Conservation (phyloP, 75 land plant genomes). For the Pinus albicaulis region DNA sequence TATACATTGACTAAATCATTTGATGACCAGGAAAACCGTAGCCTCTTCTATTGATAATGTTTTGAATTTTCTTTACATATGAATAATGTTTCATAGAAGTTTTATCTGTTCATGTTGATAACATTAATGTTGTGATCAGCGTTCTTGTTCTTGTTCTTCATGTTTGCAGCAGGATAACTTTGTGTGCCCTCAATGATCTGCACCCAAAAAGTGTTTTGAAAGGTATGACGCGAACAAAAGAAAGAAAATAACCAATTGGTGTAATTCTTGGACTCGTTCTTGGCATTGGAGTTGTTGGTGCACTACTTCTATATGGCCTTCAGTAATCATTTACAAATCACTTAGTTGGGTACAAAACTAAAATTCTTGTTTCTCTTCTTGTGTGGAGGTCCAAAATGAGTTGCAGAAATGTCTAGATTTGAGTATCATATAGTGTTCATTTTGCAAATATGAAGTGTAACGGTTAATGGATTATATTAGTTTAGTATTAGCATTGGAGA, state of each 20-base stretch:
- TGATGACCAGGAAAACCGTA: too few species aligned
- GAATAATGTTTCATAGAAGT: too few species aligned
- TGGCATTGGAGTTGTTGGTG: conserved; percentile 79
- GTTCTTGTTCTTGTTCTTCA: too few species aligned
- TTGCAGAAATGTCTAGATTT: too few species aligned
- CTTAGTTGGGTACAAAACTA: too few species aligned
- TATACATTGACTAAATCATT: conserved; percentile 83
- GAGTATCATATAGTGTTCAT: too few species aligned
- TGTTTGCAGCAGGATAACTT: conserved; percentile 85
- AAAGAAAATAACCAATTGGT: conserved; percentile 76
- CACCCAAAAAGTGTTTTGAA: conserved; percentile 96
- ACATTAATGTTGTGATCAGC: too few species aligned
- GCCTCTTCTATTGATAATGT: not conserved
- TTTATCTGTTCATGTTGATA: too few species aligned
- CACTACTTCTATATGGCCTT: conserved; percentile 82
- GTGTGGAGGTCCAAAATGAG: not conserved
- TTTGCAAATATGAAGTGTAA: too few species aligned
- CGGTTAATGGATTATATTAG: too few species aligned
- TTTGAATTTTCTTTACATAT: not conserved
- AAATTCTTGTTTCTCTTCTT: too few species aligned
- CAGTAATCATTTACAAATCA: conserved; percentile 33
- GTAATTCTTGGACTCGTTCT: conserved; percentile 75
- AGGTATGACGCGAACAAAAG: conserved; percentile 88
- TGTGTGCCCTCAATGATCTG: conserved; percentile 88
- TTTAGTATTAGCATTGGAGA: too few species aligned